A percentile compares a stretch with the other conserved stretches of the same genome.
These are phyloP conservation scores for Pseudoneurospora amorphoporcata DNA, from an alignment of 495 filamentous ascomycete species.

Conservation along the genomic window DNA sequence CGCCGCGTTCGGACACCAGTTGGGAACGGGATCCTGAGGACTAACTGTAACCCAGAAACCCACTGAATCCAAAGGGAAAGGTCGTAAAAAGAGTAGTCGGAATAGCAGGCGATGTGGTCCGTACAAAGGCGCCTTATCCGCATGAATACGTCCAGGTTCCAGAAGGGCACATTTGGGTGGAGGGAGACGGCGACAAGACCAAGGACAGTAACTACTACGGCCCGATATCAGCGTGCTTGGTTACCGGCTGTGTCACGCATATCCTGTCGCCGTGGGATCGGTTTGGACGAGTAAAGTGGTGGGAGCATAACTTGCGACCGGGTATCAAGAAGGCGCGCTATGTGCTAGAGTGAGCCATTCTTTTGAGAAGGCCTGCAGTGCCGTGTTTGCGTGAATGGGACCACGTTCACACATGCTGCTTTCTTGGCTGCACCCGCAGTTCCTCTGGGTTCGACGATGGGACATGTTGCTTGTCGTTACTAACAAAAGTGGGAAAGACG, in stretches of 20 bases:
- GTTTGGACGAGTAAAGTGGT: slow-evolving; percentile 41
- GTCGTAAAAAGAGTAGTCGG: slow-evolving; percentile 62
- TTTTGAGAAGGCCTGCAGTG: neutral
- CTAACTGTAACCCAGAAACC: slow-evolving; percentile 40
- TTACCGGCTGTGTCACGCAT: slow-evolving; percentile 53
- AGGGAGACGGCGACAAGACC: slow-evolving; percentile 56
- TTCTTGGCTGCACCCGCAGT: neutral
- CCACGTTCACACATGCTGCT: neutral
- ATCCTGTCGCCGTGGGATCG: slow-evolving; percentile 50
- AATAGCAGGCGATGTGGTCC: slow-evolving; percentile 57
- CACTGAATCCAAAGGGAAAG: slow-evolving; percentile 46
- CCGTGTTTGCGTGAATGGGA: neutral
- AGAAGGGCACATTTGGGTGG: slow-evolving; percentile 67
- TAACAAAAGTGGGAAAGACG: neutral
- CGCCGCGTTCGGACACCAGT: neutral
- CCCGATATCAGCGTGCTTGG: slow-evolving; percentile 49
- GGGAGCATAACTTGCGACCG: slow-evolving; percentile 27
- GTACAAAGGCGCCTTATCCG: slow-evolving; percentile 51
- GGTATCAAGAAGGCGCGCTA: slow-evolving; percentile 6
- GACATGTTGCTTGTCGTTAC: neutral
- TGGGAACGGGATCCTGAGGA: slow-evolving; percentile 1
- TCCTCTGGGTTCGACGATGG: neutral
- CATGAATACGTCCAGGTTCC: slow-evolving; percentile 48
- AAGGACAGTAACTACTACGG: slow-evolving; percentile 71
- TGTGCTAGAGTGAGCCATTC: neutral